Conservation (phyloP, 495 filamentous ascomycete genomes). For the Neurospora sp. region DNA sequence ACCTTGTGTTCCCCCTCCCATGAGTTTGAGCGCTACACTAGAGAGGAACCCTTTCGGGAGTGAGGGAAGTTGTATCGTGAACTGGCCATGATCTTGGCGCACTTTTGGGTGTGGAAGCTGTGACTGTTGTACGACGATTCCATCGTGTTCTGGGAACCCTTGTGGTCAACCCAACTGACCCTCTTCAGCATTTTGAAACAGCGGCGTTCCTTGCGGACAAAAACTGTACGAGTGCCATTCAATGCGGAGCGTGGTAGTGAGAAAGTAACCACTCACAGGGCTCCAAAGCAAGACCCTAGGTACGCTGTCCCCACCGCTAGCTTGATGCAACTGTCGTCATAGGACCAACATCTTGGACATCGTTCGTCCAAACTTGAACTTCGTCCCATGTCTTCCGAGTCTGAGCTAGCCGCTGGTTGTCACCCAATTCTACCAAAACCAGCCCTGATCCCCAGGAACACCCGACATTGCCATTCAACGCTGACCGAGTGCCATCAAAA, state of each 20-base stretch:
- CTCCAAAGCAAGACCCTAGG: not conserved
- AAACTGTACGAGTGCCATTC: not conserved
- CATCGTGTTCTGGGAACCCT: no score
- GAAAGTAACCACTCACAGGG: not conserved
- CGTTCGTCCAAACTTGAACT: not conserved
- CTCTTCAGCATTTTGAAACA: not conserved
- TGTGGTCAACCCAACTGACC: not conserved
- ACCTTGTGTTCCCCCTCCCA: not conserved
- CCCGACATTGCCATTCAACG: not conserved
- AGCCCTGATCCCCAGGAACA: not conserved
- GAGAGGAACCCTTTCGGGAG: not conserved
- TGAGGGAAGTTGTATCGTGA: not conserved
- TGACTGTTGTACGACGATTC: not conserved
- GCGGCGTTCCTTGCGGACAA: not conserved
- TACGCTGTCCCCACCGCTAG: not conserved
- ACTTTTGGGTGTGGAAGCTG: not conserved
- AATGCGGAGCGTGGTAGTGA: not conserved
- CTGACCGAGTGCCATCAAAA: not conserved
- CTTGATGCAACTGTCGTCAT: conserved; percentile 16
- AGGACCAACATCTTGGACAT: conserved; percentile 18
- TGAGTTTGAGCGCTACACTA: not conserved
- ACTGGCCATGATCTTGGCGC: not conserved
- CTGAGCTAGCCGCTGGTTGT: not conserved
- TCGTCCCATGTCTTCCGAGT: not conserved
- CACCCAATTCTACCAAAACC: not conserved